Conservation (phyloP, 2,329 filamentous ascomycete genomes). For the Hypoxylon sp. region DNA sequence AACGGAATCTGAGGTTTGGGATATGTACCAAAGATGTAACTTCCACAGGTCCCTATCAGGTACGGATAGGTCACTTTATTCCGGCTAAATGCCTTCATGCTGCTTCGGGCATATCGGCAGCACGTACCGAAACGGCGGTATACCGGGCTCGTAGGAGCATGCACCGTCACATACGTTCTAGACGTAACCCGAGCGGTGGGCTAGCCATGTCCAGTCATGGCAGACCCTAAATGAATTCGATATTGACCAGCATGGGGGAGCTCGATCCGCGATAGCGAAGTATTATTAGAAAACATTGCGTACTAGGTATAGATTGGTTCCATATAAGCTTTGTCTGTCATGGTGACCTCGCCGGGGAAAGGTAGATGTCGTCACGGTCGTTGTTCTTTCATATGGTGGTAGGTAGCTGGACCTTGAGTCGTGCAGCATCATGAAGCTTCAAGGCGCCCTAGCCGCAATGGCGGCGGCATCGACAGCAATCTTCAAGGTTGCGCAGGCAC, state of each 20-base stretch:
- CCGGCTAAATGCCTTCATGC: constrained; percentile 16
- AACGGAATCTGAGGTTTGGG: constrained; percentile 14
- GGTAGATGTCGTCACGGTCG: not conserved
- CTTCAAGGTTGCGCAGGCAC: constrained; percentile 8
- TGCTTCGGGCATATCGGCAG: constrained; percentile 14
- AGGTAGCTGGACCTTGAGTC: not conserved
- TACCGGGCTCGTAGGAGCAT: constrained; percentile 3
- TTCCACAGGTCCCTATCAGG: not conserved
- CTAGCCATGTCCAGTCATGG: not conserved
- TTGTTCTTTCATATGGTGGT: not conserved
- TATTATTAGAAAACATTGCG: not conserved
- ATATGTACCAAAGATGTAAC: too few species aligned
- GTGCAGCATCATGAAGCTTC: constrained; percentile 13
- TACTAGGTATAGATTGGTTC: not conserved
- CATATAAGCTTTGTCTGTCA: constrained; percentile 10
- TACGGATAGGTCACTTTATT: not conserved
- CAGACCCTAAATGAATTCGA: not conserved
- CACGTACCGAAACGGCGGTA: constrained; percentile 29
- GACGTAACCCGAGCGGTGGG: constrained; percentile 6
- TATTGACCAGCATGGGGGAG: not conserved
- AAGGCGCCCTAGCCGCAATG: constrained; percentile 1
- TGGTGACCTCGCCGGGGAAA: not conserved
- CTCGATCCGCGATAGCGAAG: not conserved
- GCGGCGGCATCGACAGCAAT: constrained; percentile 15
- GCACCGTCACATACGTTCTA: not conserved